Conservation (phyloP, 495 filamentous ascomycete species). For the Filosporella fistucella region DNA sequence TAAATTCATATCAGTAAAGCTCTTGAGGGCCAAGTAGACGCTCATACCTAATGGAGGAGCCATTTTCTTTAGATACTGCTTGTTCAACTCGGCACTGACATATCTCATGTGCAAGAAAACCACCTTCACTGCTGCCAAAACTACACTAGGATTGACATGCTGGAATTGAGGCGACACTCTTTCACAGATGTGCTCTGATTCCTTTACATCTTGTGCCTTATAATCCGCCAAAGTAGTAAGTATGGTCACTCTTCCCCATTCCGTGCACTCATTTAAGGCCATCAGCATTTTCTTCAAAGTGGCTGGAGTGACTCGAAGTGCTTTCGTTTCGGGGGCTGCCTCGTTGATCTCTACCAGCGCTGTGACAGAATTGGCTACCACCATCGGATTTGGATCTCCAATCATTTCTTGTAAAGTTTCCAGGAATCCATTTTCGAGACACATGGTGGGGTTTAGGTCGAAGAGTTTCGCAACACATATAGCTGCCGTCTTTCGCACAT, state of each 20-base stretch:
- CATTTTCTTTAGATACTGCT: slow-evolving; percentile 95
- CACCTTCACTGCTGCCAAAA: slow-evolving; percentile 93
- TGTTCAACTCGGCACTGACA: slow-evolving; percentile 69
- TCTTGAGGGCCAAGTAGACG: background rate
- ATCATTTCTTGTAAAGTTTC: slow-evolving; percentile 96
- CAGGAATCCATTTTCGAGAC: slow-evolving; percentile 93
- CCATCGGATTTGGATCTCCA: slow-evolving; percentile 97
- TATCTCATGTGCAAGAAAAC: slow-evolving; percentile 96
- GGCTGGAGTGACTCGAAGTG: slow-evolving; percentile 72
- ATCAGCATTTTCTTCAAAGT: slow-evolving; percentile 92
- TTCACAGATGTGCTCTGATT: slow-evolving; percentile 98
- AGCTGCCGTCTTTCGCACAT: slow-evolving; percentile 96
- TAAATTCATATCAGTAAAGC: slow-evolving; percentile 32
- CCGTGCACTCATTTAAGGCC: slow-evolving; percentile 97
- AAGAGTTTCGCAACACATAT: slow-evolving; percentile 98
- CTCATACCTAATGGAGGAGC: slow-evolving; percentile 82
- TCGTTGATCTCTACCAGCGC: slow-evolving; percentile 90
- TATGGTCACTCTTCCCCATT: slow-evolving; percentile 98
- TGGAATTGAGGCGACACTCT: slow-evolving; percentile 95
- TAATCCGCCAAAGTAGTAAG: slow-evolving; percentile 87
- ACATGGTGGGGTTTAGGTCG: slow-evolving; percentile 86
- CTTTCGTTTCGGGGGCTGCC: slow-evolving; percentile 82
- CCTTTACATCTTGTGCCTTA: slow-evolving; percentile 78
- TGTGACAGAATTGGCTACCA: slow-evolving; percentile 94
- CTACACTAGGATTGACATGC: slow-evolving; percentile 95